Evolutionary conservation across 805 yeast species (phyloP).

Genomic region (Pichia nakasei): DNA sequence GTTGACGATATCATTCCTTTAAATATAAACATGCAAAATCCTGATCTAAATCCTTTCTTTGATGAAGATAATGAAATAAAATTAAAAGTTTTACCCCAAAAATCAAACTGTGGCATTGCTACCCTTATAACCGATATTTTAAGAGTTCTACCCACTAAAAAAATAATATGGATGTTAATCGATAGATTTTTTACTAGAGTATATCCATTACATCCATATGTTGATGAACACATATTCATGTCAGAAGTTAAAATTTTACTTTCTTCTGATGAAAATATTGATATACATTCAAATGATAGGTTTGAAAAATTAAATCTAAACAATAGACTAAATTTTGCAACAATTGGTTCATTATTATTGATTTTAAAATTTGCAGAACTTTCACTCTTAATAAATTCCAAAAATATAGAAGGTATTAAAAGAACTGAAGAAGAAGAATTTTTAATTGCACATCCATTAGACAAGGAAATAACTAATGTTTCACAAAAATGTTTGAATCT

Average conservation of each 20-base stretch:
- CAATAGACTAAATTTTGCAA: slow-evolving; percentile 40
- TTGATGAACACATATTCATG: slow-evolving; percentile 32
- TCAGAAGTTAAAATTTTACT: slow-evolving; percentile 29
- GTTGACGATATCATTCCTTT: slow-evolving; percentile 30
- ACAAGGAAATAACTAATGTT: slow-evolving; percentile 34
- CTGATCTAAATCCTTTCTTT: background rate
- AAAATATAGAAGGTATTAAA: slow-evolving; percentile 16
- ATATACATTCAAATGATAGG: slow-evolving; percentile 26
- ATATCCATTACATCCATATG: slow-evolving; percentile 40
- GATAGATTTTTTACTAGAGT: slow-evolving; percentile 36
- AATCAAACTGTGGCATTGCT: background rate
- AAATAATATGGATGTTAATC: slow-evolving; percentile 37
- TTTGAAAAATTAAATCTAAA: slow-evolving; percentile 28
- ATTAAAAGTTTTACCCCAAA: slow-evolving; percentile 8
- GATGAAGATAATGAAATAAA: background rate
- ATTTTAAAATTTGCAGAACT: slow-evolving; percentile 36
- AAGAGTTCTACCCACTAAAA: slow-evolving; percentile 33
- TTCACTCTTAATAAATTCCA: slow-evolving; percentile 28
- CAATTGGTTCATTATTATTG: slow-evolving; percentile 37
- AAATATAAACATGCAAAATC: background rate
- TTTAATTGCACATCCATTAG: slow-evolving; percentile 38
- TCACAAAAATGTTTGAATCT: slow-evolving; percentile 50
- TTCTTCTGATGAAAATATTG: slow-evolving; percentile 21
- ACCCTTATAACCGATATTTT: slow-evolving; percentile 18
- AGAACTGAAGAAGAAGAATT: slow-evolving; percentile 24